phyloP scores from a whole-genome alignment of 805 yeast genomes.

The Kregervanrija pseudodelftensis region DNA sequence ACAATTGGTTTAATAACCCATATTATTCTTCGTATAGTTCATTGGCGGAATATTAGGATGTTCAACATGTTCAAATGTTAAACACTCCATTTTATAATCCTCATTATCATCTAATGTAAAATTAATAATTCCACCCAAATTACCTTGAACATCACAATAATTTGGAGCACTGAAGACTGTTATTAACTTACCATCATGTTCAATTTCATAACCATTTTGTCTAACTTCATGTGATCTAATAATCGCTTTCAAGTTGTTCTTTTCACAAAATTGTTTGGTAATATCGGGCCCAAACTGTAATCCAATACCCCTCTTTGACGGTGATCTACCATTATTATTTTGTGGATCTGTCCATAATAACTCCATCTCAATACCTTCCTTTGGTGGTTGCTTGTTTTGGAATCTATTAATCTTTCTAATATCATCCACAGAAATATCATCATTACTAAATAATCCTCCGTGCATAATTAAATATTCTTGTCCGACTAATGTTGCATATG shows the following conservation, averaged over 20 bases:
- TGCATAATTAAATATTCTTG: slow-evolving; percentile 82
- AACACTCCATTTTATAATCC: slow-evolving; percentile 42
- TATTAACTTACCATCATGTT: slow-evolving; percentile 77
- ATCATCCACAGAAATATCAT: slow-evolving; percentile 63
- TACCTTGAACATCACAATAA: slow-evolving; percentile 90
- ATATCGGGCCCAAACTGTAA: slow-evolving; percentile 96
- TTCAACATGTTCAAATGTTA: slow-evolving; percentile 70
- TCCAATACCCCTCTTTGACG: slow-evolving; percentile 92
- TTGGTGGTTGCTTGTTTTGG: slow-evolving; percentile 69
- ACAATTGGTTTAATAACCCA: slow-evolving; percentile 25
- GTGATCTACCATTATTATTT: slow-evolving; percentile 64
- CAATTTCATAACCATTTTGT: slow-evolving; percentile 81
- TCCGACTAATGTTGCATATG: slow-evolving; percentile 78
- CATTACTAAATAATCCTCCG: slow-evolving; percentile 88
- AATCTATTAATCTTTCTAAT: slow-evolving; percentile 67
- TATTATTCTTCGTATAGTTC: slow-evolving; percentile 65
- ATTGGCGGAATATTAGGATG: slow-evolving; percentile 92
- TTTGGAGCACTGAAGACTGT: slow-evolving; percentile 99
- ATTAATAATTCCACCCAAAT: slow-evolving; percentile 83
- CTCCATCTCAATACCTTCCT: slow-evolving; percentile 93
- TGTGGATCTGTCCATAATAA: slow-evolving; percentile 98
- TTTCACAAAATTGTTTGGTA: slow-evolving; percentile 68
- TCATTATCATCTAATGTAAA: slow-evolving; percentile 42
- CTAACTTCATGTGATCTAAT: slow-evolving; percentile 95
- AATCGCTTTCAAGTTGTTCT: slow-evolving; percentile 66